Evolutionary conservation across 148 eudicot species (phyloP).

Genomic region (Rhododendron ovatum): DNA sequence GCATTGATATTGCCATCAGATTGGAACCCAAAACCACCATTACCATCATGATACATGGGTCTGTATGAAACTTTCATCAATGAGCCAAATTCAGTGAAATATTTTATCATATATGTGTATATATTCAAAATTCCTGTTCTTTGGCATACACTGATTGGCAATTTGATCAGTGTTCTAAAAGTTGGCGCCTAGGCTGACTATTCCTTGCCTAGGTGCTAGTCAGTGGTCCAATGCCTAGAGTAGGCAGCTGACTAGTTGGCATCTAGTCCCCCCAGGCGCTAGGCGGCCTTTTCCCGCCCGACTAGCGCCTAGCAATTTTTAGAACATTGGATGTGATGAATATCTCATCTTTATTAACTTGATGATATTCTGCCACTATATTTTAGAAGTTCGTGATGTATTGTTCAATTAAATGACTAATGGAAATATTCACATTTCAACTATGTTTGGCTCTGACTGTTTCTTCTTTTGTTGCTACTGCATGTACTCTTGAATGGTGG

Average conservation of each 20-base stretch:
- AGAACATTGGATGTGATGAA: neutral
- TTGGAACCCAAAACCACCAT: neutral
- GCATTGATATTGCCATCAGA: neutral
- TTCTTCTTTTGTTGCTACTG: constrained; percentile 17
- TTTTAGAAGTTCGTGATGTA: neutral
- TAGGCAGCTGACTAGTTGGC: neutral
- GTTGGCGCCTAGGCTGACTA: neutral
- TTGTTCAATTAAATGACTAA: neutral
- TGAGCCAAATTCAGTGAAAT: neutral
- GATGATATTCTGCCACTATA: neutral
- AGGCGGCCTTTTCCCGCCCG: neutral
- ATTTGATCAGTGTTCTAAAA: neutral
- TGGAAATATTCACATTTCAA: neutral
- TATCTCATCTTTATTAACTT: neutral
- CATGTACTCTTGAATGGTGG: constrained; percentile 20
- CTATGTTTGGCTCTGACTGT: constrained; percentile 15
- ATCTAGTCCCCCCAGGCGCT: neutral
- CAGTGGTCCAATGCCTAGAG: neutral
- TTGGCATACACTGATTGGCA: neutral
- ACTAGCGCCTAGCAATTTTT: neutral
- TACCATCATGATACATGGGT: neutral
- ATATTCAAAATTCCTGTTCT: neutral
- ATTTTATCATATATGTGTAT: neutral
- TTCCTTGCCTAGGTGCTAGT: too few relatives aligned
- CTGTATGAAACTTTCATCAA: neutral